Evolutionary conservation across 257 asterid genomes (phyloP).

Genomic region (Solanum paucissectum): DNA sequence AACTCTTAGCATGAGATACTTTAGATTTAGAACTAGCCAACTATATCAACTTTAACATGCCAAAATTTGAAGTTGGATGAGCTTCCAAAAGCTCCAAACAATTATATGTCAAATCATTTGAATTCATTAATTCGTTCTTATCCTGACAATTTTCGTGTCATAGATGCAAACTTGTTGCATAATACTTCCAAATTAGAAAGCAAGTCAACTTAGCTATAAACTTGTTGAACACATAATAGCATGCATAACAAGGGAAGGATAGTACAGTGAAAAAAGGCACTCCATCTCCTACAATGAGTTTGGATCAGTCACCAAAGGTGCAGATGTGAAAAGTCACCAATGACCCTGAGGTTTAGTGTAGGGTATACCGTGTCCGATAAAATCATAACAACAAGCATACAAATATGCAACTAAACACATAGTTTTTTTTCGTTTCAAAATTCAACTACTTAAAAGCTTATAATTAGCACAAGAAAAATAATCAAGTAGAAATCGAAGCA

Average conservation of each 20-base stretch:
- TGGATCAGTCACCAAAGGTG: not conserved
- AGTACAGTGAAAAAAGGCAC: not conserved
- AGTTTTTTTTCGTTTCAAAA: not conserved
- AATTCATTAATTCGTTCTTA: not conserved
- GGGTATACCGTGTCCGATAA: not conserved
- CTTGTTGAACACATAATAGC: not conserved
- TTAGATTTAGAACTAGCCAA: not conserved
- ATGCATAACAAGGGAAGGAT: not conserved
- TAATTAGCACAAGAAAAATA: not conserved
- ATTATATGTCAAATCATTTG: not conserved
- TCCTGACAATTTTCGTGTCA: not conserved
- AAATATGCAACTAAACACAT: not conserved
- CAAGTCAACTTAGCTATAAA: not conserved
- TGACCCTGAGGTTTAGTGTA: not conserved
- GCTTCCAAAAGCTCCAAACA: not conserved
- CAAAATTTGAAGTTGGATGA: not conserved
- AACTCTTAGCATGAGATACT: not conserved
- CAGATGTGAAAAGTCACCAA: not conserved
- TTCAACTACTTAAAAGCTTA: not conserved
- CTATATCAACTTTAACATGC: not conserved
- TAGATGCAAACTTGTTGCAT: not conserved
- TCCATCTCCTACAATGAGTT: not conserved
- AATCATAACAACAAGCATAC: not conserved
- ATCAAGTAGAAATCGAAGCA: not conserved
- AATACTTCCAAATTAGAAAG: not conserved